phyloP scores from a whole-genome alignment of 2,329 filamentous ascomycete species.

The Xylaria sp. region DNA sequence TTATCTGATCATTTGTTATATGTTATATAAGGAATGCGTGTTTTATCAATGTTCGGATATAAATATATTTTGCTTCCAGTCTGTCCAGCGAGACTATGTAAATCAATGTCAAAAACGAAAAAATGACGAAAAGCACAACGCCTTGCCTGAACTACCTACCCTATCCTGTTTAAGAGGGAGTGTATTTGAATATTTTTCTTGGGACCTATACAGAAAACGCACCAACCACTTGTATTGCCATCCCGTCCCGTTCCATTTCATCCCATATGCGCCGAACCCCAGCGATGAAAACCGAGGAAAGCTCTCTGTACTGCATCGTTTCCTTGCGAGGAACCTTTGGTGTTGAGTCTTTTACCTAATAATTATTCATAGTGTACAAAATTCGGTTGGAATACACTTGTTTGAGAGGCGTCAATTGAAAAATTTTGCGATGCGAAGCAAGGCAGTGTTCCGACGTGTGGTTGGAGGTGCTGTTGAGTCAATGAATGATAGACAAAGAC shows the following conservation, averaged over 20 bases:
- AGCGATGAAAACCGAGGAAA: slow-evolving; percentile 7
- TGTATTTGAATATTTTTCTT: neutral
- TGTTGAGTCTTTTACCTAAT: slow-evolving; percentile 5
- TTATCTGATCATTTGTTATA: neutral
- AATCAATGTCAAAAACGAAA: neutral
- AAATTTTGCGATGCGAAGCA: neutral
- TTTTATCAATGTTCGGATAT: slow-evolving; percentile 7
- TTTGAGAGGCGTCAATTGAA: neutral
- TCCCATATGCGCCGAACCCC: slow-evolving; percentile 9
- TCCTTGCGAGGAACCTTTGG: neutral
- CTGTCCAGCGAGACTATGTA: slow-evolving; percentile 1
- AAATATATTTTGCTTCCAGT: slow-evolving; percentile 4
- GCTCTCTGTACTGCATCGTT: neutral
- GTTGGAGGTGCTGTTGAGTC: neutral
- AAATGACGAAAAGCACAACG: slow-evolving; percentile 1
- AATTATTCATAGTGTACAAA: slow-evolving; percentile 8
- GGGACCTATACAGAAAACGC: neutral
- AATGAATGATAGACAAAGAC: neutral
- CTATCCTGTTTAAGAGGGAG: neutral
- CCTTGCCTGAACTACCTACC: slow-evolving; percentile 2
- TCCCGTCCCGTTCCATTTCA: neutral
- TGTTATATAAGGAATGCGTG: neutral
- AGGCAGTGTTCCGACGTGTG: slow-evolving; percentile 1
- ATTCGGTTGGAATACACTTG: neutral
- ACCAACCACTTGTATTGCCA: neutral